Evolutionary conservation across 805 yeast genomes (phyloP), one percentile per base, ranked within the genome.

Genomic region (Pichia paraexigua): DNA sequence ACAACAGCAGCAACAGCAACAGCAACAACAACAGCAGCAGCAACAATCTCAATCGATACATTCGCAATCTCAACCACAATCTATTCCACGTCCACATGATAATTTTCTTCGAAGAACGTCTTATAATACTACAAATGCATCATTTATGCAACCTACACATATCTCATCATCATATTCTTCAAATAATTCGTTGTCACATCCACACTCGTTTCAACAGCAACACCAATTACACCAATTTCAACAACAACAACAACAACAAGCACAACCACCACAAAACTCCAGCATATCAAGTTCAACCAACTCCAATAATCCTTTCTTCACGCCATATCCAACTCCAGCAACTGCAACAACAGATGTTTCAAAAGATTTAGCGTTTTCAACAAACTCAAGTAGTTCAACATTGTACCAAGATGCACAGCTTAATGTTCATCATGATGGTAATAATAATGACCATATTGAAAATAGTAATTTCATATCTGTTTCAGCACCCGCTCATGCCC

Each of bases 311-410:
- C 13, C 49, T n/a, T 63, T 63, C 10, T 60, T 61, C 51, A 65
- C 62, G 20, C 71, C 68, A 25, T 70, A 69, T 39, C 74, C 76
- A 24, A 63, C 74, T 0, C 73, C 73, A 21, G 72, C 80, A 8
- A 71, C 72, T 12, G 79, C 85, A 11, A 80, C 85, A 3, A 80
- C 85, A 1, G 74, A 71, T 53, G 69, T 80, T 30, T 72, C 79
- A 17, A 75, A 71, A 59, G 82, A 78, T 57, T 62, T 71, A 24
- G 79, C 76, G 47, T 72, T 63, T 57, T 69, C 64, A 17, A 66
- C 64, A 20, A 67, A 56, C 57, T 69, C 67, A 37, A 69, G 67
- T 21, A 64, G 64, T 40, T 63, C 60, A 53, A 51, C 67, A 42
- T 53, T 63, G 51, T 69, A 54, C 55, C 70, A 58, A 56, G 71